Conservation (phyloP, 2,329 filamentous ascomycete genomes). For the Septoria petroselini region DNA sequence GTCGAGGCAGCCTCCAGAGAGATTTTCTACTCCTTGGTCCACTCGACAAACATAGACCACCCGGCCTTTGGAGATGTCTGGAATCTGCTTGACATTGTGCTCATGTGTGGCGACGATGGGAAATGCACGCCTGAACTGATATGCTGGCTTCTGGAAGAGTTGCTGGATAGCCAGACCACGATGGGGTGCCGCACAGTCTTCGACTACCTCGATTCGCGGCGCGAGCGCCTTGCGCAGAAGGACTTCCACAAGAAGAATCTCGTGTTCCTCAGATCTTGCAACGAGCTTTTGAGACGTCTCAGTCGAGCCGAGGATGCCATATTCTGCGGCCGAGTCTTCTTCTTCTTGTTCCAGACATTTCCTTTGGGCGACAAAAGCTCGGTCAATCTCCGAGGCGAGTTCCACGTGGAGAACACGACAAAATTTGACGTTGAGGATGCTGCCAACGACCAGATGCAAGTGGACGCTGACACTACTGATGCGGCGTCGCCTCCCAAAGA, state of each 20-base stretch:
- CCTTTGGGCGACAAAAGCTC: constrained; percentile 95
- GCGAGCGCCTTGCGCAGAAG: constrained; percentile 78
- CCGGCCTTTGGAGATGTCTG: constrained; percentile 79
- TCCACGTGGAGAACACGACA: constrained; percentile 92
- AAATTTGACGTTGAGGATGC: constrained; percentile 62
- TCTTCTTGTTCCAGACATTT: constrained; percentile 98
- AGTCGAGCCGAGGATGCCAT: constrained; percentile 96
- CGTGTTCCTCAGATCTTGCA: constrained; percentile 88
- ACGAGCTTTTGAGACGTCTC: constrained; percentile 85
- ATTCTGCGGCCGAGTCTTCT: constrained; percentile 95
- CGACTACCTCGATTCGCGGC: constrained; percentile 88
- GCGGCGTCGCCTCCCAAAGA: constrained; percentile 20
- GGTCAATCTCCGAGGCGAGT: constrained; percentile 93
- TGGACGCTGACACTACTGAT: constrained; percentile 48
- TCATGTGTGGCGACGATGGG: constrained; percentile 66
- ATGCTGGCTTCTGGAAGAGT: constrained; percentile 89
- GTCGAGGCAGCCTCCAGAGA: constrained; percentile 81
- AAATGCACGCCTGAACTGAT: constrained; percentile 73
- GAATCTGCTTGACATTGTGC: constrained; percentile 91
- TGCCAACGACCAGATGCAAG: constrained; percentile 57
- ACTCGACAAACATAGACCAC: constrained; percentile 68
- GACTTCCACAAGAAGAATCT: constrained; percentile 81
- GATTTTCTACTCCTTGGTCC: constrained; percentile 61
- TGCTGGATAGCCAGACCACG: constrained; percentile 94
- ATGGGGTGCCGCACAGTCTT: constrained; percentile 87